Conservation (phyloP, 2,329 filamentous ascomycete genomes). For the Simplicillium aogashimaense region DNA sequence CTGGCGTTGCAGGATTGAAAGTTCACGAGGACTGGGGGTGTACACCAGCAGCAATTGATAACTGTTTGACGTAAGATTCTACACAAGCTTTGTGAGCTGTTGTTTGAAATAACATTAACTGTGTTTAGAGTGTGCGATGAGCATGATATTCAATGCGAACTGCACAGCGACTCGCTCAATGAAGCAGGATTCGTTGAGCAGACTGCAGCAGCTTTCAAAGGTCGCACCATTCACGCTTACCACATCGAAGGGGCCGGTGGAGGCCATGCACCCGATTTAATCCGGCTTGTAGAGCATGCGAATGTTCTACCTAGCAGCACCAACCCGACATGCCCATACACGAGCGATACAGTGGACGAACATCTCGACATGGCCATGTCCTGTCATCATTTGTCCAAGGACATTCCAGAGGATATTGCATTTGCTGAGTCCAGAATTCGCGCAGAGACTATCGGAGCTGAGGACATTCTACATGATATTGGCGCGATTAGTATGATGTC, state of each 20-base stretch:
- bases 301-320: slow-evolving; percentile 88
- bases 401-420: slow-evolving; percentile 91
- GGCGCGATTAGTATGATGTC: slow-evolving; percentile 98
- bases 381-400: slow-evolving; percentile 84
- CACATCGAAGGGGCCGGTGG: slow-evolving; percentile 94
- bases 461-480: slow-evolving; percentile 90
- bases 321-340: slow-evolving; percentile 87
- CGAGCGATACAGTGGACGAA: slow-evolving; percentile 86
- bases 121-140: slow-evolving; percentile 63
- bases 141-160: slow-evolving; percentile 83
- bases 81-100: neutral
- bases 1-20: slow-evolving; percentile 84
- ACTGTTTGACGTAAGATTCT: slow-evolving; percentile 49
- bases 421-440: slow-evolving; percentile 93
- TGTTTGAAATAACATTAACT: neutral
- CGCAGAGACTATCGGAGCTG: slow-evolving; percentile 90
- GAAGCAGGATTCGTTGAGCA: slow-evolving; percentile 96
- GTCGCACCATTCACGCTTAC: slow-evolving; percentile 88
- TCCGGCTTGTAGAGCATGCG: slow-evolving; percentile 77
- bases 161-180: slow-evolving; percentile 93
- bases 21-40: slow-evolving; percentile 94
- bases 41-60: slow-evolving; percentile 84
- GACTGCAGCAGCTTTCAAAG: slow-evolving; percentile 76
- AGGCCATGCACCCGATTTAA: slow-evolving; percentile 93
- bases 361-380: slow-evolving; percentile 99